Evolutionary conservation across 805 yeast genomes (phyloP).

Genomic region (Kuraishia piskuri): DNA sequence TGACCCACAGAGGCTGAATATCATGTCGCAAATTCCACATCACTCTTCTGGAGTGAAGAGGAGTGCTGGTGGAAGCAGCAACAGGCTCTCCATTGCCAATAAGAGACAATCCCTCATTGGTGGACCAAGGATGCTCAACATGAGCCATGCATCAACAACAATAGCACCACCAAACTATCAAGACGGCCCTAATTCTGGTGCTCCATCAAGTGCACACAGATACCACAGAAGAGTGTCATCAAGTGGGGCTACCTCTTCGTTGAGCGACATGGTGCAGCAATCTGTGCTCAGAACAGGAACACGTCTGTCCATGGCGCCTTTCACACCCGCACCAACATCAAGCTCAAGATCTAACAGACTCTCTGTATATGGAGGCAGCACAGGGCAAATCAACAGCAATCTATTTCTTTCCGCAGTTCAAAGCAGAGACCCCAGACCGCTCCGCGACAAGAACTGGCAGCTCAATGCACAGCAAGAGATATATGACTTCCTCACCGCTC

Average conservation of each 20-base stretch:
- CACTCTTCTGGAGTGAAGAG: constrained; percentile 15
- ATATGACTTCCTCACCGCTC: constrained; percentile 49
- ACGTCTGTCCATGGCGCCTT: constrained; percentile 4
- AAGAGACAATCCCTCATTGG: constrained; percentile 22
- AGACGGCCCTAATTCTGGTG: constrained; percentile 16
- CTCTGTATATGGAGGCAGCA: constrained; percentile 7
- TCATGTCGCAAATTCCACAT: constrained; percentile 16
- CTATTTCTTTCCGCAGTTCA: not conserved
- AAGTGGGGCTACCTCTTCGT: constrained; percentile 4
- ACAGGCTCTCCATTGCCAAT: constrained; percentile 7
- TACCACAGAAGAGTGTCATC: not conserved
- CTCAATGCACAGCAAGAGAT: constrained; percentile 57
- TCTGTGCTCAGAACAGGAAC: constrained; percentile 11
- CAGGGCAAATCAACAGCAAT: not conserved
- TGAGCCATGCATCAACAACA: constrained; percentile 4
- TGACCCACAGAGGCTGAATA: not conserved
- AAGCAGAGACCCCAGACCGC: constrained; percentile 60
- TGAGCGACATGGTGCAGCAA: constrained; percentile 2
- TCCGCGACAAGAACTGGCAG: constrained; percentile 67
- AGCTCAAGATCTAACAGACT: constrained; percentile 7
- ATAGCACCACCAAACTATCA: constrained; percentile 7
- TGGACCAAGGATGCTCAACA: constrained; percentile 15
- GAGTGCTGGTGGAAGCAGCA: constrained; percentile 6
- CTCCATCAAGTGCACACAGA: constrained; percentile 5
- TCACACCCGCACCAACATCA: constrained; percentile 12